phyloP scores from a whole-genome alignment of 495 filamentous ascomycete genomes.

The Geoglossum glabrum region DNA sequence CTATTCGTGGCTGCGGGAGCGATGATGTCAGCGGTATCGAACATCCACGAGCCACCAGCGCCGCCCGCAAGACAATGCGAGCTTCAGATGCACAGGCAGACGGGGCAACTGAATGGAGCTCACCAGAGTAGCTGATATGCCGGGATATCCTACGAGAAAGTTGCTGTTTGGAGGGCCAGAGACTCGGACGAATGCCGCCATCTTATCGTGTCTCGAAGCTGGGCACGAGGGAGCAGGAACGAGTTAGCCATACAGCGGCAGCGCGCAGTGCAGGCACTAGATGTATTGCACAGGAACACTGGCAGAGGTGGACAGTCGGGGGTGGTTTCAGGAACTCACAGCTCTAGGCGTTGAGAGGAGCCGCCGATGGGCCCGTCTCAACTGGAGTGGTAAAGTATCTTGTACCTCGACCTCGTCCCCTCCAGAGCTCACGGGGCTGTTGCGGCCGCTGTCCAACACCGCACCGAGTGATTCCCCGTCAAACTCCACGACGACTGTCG shows the following conservation, averaged over 20 bases:
- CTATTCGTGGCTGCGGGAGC: constrained; percentile 57
- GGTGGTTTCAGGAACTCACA: not conserved
- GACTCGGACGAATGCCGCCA: constrained; percentile 90
- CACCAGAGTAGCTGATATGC: constrained; percentile 93
- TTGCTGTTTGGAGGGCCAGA: constrained; percentile 93
- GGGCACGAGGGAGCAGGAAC: not conserved
- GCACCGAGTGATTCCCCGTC: not conserved
- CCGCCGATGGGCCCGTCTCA: not conserved
- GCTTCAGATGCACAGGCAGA: not conserved
- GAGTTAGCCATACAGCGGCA: not conserved
- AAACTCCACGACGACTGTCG: not conserved
- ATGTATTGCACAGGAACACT: not conserved
- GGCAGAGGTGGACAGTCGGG: not conserved
- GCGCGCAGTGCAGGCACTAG: no score
- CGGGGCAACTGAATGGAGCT: not conserved
- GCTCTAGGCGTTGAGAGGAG: not conserved
- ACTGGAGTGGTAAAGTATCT: not conserved
- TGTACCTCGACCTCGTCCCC: no score
- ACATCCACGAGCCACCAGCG: not conserved
- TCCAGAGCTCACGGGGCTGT: not conserved
- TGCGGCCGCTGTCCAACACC: not conserved
- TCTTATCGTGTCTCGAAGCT: constrained; percentile 11
- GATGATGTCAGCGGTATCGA: not conserved
- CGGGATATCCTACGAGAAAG: constrained; percentile 90
- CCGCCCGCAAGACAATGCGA: not conserved